Base-by-base conservation (phyloP, 371 early-diverging fungal species). In the Smittium mucronatum region DNA sequence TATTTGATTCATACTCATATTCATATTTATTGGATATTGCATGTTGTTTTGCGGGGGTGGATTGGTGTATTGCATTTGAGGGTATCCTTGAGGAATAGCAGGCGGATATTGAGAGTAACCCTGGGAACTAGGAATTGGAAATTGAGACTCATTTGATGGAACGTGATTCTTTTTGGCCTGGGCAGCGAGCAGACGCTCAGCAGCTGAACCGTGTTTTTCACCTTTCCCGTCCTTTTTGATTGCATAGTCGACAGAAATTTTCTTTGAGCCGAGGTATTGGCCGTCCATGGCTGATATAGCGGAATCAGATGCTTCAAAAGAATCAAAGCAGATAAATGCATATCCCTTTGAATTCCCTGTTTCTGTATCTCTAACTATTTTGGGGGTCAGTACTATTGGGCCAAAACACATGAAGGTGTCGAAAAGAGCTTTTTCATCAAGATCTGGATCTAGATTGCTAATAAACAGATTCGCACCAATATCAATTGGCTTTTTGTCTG, bases 201-300 rank as follows among this genome's bases (percentile, higher is more conserved):
- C 97, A 0, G 94, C 94, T 34, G 93, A 90, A 63, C 99, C 99
- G 75, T 98, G 99, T 29, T 94, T 80, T 76, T 97, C 98, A 21
- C 99, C 99, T 79, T 93, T 92, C 34, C 95, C 95, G 73, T 98
- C 98, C 81, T 98, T 97, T 80, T 97, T 98, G 75, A 93, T 91
- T 0, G 98, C 97, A 79, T 94, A 98, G 17, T 85, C 82, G 16
- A 97, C 96, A 28, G 85, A 84, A 71, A 98, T 88, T 35, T 91
- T 88, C 73, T 93, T 93, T 77, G 94, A 93, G 80, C 87, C 89
- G 77, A 98, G 77, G 79, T 88, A 96, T 78, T 98, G 97, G 11
- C 94, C 93, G 74, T 98, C 90, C 98, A 98, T 95, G 2, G 95
- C 91, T 75, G 93, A 93, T 68, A 98, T 90, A 0, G 99, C 99